Evolutionary conservation across 768 basidiomycete genomes (phyloP).

Genomic region (Steccherinum ochraceum): DNA sequence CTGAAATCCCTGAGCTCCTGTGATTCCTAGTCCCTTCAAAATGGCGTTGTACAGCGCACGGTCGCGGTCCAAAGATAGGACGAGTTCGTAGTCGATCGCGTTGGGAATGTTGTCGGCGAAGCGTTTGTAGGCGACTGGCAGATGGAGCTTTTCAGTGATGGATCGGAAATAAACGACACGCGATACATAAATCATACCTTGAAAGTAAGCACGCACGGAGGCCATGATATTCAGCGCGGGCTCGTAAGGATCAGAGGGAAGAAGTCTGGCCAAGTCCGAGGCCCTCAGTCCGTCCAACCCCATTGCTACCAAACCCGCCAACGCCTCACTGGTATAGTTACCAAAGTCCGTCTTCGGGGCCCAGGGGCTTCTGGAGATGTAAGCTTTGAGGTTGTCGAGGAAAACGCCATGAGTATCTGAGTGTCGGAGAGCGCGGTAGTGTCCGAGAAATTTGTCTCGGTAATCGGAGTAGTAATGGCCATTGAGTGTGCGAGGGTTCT

Average conservation of each 20-base stretch:
- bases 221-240: conserved; percentile 63
- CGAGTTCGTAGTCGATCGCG: conserved; percentile 43
- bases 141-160: background rate
- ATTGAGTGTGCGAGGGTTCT: conserved; percentile 42
- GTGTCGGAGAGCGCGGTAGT: conserved; percentile 18
- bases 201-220: conserved; percentile 66
- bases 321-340: conserved; percentile 26
- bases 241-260: conserved; percentile 46
- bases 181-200: conserved; percentile 39
- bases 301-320: conserved; percentile 20
- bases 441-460: conserved; percentile 21
- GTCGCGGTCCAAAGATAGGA: conserved; percentile 43
- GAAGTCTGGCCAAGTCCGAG: conserved; percentile 41
- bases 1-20: conserved; percentile 35
- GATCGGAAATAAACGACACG: too few species aligned
- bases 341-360: conserved; percentile 6
- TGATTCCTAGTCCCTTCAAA: conserved; percentile 43
- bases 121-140: conserved; percentile 38
- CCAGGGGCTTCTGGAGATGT: too few species aligned
- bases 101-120: conserved; percentile 37
- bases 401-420: conserved; percentile 12
- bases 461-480: conserved; percentile 45
- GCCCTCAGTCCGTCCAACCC: conserved; percentile 33
- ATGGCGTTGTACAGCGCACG: conserved; percentile 40
- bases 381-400: conserved; percentile 4